Base-by-base conservation (phyloP, 2,329 filamentous ascomycete species). In the Aspergillus pseudonomiae region DNA sequence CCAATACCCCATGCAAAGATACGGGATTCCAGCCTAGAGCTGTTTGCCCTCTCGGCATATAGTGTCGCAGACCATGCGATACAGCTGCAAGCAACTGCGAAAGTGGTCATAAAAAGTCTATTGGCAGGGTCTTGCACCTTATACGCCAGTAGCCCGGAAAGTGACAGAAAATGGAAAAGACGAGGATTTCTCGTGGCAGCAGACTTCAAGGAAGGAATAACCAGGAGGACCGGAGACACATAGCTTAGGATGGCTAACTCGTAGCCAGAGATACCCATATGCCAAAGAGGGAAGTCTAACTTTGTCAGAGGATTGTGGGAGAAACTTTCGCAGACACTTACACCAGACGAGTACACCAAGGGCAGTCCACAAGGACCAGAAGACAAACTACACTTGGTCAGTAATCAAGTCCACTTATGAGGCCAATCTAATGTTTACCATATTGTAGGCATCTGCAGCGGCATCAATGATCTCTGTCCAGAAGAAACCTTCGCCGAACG, bases 181-280 rank as follows among this genome's bases (percentile, higher is more conserved):
- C 90, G 88, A 66, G 91, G 82, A 72, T 96, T 89, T 65, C 85
- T 87, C 59, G 90, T 80, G 12, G 92, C 84, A 19, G 92, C 76
- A 45, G 85, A 86, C 64, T 93, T 90, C 21, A 97, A 64, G 1
- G 89, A 82, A 54, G 84, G 85, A 66, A 93, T 89, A 26, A 85
- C 88, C 50, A 99, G 87, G 24, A 98, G 78, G 45, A 94, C 83
- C 0, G 95, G 95, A 5, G 94, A 91, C 58, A 94, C 78, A 4
- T 92, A 94, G 57, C 86, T 87, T 88, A 98, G 90, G 73, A 99
- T 89, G 68, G 96, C 84, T 50, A 89, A 90, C 80, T 99, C 95
- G 75, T 95, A 99, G 66, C 95, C 95, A 4, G 94, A 98, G 65
- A 99, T 96, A 32, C 95, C 95, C 95, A 99, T 99, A 77, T 97